Evolutionary conservation across 1,284 basidiomycete genomes (phyloP).

Genomic region (Bjerkandera adusta): DNA sequence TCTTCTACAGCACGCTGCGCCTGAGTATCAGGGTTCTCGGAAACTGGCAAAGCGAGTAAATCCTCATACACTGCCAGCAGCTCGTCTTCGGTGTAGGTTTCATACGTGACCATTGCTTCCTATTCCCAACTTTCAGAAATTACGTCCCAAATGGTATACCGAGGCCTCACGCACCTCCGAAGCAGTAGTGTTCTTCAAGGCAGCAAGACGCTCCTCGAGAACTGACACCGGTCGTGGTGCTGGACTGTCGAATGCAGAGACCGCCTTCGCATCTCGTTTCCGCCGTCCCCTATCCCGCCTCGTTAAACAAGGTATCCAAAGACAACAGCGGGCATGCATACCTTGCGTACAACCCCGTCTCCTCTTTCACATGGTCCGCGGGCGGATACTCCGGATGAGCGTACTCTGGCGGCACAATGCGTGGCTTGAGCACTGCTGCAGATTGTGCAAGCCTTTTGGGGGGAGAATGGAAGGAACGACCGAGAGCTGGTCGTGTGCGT

Average conservation of each 20-base stretch:
- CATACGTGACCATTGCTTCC: not conserved
- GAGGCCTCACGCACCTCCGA: constrained; percentile 2
- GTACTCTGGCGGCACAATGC: not conserved
- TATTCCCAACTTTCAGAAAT: too few species aligned
- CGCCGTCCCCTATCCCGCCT: not conserved
- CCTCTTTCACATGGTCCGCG: not conserved
- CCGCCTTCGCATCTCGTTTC: not conserved
- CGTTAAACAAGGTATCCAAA: not conserved
- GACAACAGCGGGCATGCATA: not conserved
- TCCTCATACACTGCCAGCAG: constrained; percentile 51
- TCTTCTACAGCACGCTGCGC: constrained; percentile 16
- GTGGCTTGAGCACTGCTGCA: not conserved
- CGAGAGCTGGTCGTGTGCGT: not conserved
- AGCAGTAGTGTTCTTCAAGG: not conserved
- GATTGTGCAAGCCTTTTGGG: constrained; percentile 2
- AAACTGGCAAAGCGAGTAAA: constrained; percentile 41
- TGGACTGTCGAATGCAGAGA: not conserved
- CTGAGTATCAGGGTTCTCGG: constrained; percentile 27
- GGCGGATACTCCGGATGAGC: not conserved
- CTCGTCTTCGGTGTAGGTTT: constrained; percentile 46
- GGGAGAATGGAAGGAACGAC: not conserved
- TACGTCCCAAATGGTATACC: too few species aligned
- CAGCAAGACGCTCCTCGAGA: constrained; percentile 2
- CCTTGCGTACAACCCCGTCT: not conserved
- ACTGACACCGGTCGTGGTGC: not conserved